phyloP scores from a whole-genome alignment of 192 early-diverging fungal genomes.

The Linderina pennispora region DNA sequence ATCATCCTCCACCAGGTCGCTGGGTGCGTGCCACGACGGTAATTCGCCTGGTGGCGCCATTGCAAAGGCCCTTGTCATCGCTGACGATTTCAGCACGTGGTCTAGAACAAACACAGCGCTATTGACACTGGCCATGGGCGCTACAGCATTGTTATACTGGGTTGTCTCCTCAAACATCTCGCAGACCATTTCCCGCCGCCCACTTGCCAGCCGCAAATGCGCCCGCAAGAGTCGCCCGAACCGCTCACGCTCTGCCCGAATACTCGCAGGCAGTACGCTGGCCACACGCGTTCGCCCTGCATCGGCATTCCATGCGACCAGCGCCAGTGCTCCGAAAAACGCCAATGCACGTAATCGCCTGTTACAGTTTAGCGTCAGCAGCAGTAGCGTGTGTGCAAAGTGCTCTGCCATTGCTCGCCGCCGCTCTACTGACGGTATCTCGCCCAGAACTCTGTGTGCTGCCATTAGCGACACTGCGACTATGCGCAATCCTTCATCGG shows the following conservation, averaged over 20 bases:
- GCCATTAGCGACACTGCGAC: no score
- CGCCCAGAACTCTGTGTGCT: no score
- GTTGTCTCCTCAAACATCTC: background rate
- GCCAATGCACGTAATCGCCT: no score
- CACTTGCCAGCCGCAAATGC: constrained; percentile 23
- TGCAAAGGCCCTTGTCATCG: constrained; percentile 4
- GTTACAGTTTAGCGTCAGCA: no score
- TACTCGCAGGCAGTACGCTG: constrained; percentile 5
- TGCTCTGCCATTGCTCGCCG: no score
- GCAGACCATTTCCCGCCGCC: background rate
- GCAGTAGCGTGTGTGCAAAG: no score
- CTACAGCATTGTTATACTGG: constrained; percentile 12
- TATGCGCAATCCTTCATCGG: no score
- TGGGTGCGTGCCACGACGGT: constrained; percentile 13
- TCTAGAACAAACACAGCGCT: constrained; percentile 17
- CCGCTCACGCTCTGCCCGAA: constrained; percentile 22
- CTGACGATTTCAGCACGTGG: constrained; percentile 19
- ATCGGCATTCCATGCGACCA: background rate
- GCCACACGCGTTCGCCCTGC: background rate
- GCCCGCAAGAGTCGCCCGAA: constrained; percentile 22
- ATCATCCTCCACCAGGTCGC: no score
- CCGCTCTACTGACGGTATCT: no score
- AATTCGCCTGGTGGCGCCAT: background rate
- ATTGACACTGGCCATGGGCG: constrained; percentile 17
- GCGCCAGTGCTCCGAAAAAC: background rate